A percentile compares a stretch with the other conserved stretches of the same genome.
phyloP scores from a whole-genome alignment of 495 filamentous ascomycete genomes.

The Talaromyces liani region DNA sequence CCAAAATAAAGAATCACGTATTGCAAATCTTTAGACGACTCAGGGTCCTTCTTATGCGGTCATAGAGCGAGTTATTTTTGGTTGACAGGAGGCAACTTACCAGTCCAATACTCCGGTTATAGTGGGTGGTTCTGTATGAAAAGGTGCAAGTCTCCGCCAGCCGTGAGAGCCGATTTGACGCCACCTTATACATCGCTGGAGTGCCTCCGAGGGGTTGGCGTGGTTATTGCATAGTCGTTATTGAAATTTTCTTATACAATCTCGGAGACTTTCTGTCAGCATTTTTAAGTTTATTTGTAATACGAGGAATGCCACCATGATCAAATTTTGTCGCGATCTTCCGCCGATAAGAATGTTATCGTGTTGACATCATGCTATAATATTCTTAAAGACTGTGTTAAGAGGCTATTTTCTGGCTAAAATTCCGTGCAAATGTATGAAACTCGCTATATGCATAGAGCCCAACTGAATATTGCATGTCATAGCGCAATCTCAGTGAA shows the following conservation, averaged over 20 bases:
- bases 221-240: background rate
- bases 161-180: background rate
- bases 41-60: too few relatives aligned
- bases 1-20: background rate
- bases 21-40: background rate
- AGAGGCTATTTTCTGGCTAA: background rate
- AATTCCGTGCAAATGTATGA: background rate
- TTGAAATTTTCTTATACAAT: background rate
- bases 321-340: too few relatives aligned
- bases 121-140: background rate
- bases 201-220: background rate
- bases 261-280: background rate
- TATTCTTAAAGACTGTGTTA: background rate
- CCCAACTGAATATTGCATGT: background rate
- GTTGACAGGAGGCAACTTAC: background rate
- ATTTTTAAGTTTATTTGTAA: background rate
- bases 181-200: background rate
- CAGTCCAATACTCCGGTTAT: background rate
- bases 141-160: slow-evolving; percentile 2
- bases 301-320: too few relatives aligned
- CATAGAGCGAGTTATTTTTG: too few relatives aligned
- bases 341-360: background rate
- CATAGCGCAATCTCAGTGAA: background rate
- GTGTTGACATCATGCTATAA: background rate
- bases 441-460: background rate